phyloP scores from a whole-genome alignment of 257 asterid genomes.

The Solanum pinnatisectum region DNA sequence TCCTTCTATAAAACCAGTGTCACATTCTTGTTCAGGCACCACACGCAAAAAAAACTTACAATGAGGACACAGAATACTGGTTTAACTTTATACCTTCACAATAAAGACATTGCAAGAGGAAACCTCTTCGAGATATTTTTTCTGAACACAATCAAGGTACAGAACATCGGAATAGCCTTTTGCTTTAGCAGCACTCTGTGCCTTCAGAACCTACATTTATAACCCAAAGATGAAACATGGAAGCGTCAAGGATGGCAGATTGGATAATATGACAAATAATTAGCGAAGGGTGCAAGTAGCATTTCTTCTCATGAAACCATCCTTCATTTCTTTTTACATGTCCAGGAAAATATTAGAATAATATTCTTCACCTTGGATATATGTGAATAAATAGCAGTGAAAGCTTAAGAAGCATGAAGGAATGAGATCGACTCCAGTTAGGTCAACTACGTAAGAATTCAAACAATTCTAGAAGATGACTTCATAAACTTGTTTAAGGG shows the following conservation, averaged over 20 bases:
- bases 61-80: not conserved
- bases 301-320: not conserved
- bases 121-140: conserved; percentile 84
- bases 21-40: not conserved
- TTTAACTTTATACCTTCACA: conserved; percentile 28
- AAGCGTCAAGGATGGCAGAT: not conserved
- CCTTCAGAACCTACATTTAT: conserved; percentile 60
- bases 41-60: not conserved
- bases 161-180: conserved; percentile 90
- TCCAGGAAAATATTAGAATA: not conserved
- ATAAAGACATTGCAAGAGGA: conserved; percentile 91
- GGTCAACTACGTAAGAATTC: not conserved
- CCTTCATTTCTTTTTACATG: not conserved
- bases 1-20: not conserved
- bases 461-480: not conserved
- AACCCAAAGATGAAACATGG: not conserved
- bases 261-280: not conserved
- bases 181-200: conserved; percentile 90
- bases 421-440: not conserved
- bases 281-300: not conserved
- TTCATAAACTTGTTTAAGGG: not conserved
- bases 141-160: conserved; percentile 72
- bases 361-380: not conserved
- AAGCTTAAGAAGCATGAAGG: not conserved
- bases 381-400: not conserved